Percentiles rank a stretch among this genome's conserved stretches.
Evolutionary conservation across 192 early-diverging fungal genomes (phyloP).

Genomic region (Pilaira anomala): DNA sequence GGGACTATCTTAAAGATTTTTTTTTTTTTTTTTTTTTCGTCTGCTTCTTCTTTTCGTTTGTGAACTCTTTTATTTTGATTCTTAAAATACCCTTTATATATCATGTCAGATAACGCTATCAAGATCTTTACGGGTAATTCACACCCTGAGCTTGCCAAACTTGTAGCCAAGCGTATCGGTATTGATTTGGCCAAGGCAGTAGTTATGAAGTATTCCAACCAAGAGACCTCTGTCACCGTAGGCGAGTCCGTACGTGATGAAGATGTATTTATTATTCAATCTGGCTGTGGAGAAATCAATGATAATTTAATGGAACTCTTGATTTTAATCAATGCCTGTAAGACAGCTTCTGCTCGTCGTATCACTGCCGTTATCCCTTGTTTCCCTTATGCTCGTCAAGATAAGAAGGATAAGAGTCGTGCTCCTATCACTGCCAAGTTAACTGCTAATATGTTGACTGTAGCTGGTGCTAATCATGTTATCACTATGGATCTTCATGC

Average conservation of each 20-base stretch:
- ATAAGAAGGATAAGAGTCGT: constrained; percentile 98
- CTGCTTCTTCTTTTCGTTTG: neutral
- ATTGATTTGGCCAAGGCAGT: constrained; percentile 90
- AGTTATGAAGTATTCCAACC: constrained; percentile 96
- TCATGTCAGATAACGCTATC: constrained; percentile 87
- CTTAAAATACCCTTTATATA: neutral
- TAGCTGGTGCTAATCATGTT: constrained; percentile 94
- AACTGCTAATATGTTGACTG: constrained; percentile 90
- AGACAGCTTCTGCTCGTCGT: constrained; percentile 83
- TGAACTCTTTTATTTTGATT: neutral
- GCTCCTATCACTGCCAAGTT: constrained; percentile 95
- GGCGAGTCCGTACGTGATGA: constrained; percentile 94
- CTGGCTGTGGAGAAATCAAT: constrained; percentile 81
- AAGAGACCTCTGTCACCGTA: constrained; percentile 74
- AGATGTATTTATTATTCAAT: constrained; percentile 96
- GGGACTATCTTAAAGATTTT: neutral
- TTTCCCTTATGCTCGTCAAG: constrained; percentile 96
- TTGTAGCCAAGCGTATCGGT: constrained; percentile 92
- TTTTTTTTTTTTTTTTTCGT: neutral
- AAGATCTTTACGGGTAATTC: constrained; percentile 97
- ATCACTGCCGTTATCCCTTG: constrained; percentile 97
- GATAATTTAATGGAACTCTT: constrained; percentile 97
- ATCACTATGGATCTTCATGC: constrained; percentile 98
- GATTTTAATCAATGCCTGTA: constrained; percentile 96
- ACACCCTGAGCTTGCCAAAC: constrained; percentile 86